A percentile compares a stretch with the other conserved stretches of the same genome.
These are phyloP conservation scores for Penicillium griseofulvum DNA, from an alignment of 2,329 filamentous ascomycete genomes.

Conservation along the genomic window DNA sequence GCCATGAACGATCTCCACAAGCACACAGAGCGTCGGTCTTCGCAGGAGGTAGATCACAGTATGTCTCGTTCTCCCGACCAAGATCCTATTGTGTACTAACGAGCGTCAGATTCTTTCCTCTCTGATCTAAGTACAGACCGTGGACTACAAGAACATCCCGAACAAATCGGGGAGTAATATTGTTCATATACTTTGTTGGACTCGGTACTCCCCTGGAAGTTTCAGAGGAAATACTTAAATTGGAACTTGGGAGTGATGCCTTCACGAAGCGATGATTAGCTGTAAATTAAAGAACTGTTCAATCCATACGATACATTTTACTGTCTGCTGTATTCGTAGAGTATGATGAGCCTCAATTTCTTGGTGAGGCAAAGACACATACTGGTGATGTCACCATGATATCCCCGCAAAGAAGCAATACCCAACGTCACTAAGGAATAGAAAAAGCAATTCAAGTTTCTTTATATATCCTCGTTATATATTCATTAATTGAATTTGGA, in stretches of 20 bases:
- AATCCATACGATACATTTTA: neutral
- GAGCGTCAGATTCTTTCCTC: neutral
- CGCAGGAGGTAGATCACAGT: conserved; percentile 14
- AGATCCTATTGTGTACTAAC: neutral
- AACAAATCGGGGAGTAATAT: neutral
- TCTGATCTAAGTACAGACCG: conserved; percentile 7
- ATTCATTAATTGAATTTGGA: neutral
- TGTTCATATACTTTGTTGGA: neutral
- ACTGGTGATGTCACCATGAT: neutral
- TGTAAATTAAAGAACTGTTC: neutral
- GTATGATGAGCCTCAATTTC: too few species aligned
- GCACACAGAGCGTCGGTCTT: conserved; percentile 17
- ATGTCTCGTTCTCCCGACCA: neutral
- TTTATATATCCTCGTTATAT: neutral
- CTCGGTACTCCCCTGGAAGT: neutral
- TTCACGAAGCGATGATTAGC: neutral
- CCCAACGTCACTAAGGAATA: neutral
- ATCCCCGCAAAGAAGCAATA: neutral
- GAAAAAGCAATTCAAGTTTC: too few species aligned
- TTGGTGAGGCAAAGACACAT: neutral
- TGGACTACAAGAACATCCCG: conserved; percentile 4
- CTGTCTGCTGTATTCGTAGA: neutral
- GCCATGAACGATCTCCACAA: conserved; percentile 19
- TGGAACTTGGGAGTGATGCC: neutral
- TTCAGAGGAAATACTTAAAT: neutral